phyloP scores from a whole-genome alignment of 225 moss, liverwort and hornwort genomes.

The Bryoerythrophyllum caledonicum region DNA sequence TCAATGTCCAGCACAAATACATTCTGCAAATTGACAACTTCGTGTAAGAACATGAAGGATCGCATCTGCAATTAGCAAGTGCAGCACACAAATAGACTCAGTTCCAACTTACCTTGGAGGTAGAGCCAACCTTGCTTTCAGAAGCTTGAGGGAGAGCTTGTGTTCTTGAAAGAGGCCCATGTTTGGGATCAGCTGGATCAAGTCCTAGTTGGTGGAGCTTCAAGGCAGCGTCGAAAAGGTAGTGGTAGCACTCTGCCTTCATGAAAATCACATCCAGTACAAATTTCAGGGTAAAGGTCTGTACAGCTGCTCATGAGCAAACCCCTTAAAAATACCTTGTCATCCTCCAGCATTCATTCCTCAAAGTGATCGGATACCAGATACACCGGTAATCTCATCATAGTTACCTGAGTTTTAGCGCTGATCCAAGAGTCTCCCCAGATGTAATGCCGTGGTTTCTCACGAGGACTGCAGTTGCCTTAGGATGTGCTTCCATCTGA shows the following conservation, averaged over 20 bases:
- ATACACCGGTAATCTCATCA: background rate
- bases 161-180: slow-evolving; percentile 56
- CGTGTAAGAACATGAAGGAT: background rate
- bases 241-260: slow-evolving; percentile 99
- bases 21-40: slow-evolving; percentile 44
- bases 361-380: background rate
- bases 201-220: slow-evolving; percentile 89
- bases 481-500: slow-evolving; percentile 89
- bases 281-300: slow-evolving; percentile 20
- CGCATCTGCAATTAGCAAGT: background rate
- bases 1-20: slow-evolving; percentile 91
- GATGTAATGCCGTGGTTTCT: slow-evolving; percentile 98
- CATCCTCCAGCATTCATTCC: no score
- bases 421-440: slow-evolving; percentile 99
- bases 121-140: slow-evolving; percentile 35
- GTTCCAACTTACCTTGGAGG: slow-evolving; percentile 31
- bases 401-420: slow-evolving; percentile 91
- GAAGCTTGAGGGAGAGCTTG: slow-evolving; percentile 30
- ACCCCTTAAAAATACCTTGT: background rate
- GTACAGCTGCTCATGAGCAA: background rate
- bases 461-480: slow-evolving; percentile 93
- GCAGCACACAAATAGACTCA: background rate
- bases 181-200: slow-evolving; percentile 93
- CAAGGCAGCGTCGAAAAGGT: slow-evolving; percentile 92
- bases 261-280: slow-evolving; percentile 40